phyloP scores from a whole-genome alignment of 441 rosid species.

The Gossypium gossypioides region DNA sequence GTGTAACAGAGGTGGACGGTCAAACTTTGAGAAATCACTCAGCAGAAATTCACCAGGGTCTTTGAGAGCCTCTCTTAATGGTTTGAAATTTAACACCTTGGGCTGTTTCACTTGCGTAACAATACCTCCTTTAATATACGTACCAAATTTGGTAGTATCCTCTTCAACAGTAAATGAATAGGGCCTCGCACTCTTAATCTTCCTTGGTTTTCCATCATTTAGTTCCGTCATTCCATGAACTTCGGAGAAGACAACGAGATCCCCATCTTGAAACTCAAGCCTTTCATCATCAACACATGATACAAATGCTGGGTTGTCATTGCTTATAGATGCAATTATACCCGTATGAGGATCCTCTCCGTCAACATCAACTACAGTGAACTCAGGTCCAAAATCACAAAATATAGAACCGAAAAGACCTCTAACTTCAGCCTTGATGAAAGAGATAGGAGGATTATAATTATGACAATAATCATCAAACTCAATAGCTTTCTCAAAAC shows the following conservation, averaged over 20 bases:
- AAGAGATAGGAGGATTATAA: conserved; percentile 72
- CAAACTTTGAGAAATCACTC: conserved; percentile 86
- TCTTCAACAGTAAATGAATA: conserved; percentile 76
- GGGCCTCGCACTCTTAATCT: conserved; percentile 65
- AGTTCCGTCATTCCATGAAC: conserved; percentile 85
- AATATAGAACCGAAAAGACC: conserved; percentile 87
- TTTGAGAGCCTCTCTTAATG: conserved; percentile 63
- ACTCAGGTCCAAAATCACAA: conserved; percentile 90
- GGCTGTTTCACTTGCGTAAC: conserved; percentile 89
- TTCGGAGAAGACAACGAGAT: conserved; percentile 81
- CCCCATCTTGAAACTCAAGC: conserved; percentile 90
- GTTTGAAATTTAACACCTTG: conserved; percentile 74
- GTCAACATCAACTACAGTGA: conserved; percentile 81
- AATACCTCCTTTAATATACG: conserved; percentile 80
- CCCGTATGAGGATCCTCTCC: conserved; percentile 91
- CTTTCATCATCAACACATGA: conserved; percentile 95
- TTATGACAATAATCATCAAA: conserved; percentile 74
- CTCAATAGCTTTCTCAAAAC: conserved; percentile 61
- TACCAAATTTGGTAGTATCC: conserved; percentile 52
- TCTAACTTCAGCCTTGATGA: conserved; percentile 90
- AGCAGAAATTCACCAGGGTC: conserved; percentile 94
- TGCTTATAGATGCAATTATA: conserved; percentile 86
- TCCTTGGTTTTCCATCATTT: conserved; percentile 89
- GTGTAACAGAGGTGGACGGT: conserved; percentile 81
- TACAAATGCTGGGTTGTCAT: conserved; percentile 70